Base-by-base conservation (phyloP, 1,284 basidiomycete genomes). In the Cutaneotrichosporon dermatis region DNA sequence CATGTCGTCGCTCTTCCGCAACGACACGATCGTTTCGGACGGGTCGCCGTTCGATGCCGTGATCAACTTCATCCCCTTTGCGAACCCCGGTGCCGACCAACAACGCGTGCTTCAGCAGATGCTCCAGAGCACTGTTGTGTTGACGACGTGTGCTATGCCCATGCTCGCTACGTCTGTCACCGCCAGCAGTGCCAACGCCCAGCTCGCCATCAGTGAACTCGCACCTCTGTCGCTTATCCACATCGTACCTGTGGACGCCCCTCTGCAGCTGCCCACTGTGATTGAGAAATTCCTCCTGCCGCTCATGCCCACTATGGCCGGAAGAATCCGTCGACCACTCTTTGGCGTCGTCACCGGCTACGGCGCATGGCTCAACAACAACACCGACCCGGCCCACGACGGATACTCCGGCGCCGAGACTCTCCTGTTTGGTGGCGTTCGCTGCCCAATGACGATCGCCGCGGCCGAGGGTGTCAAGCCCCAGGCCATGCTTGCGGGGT, bases 251-350 rank as follows among this genome's bases (percentile, higher is more conserved):
- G 41, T 59, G 12, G 58, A 64, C 16, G 63, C 68, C 6, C 69
- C 71, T 5, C 54, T 60, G 4, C 61, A 68, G n/a, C 56, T 76
- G 1, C 69, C 70, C 1, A 60, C 62, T 3, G 67, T 74, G 33
- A 66, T 76, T 49, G 72, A 75, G 51, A 67, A 60, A 36, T 74
- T 73, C 67, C 62, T 75, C 8, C 54, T 73, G 5, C 68, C 69
- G 0, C 58, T 73, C 43, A 51, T 67, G 1, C 63, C 65, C 7
- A 55, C 59, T 1, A 50, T 63, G 51, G 42, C 45, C 6, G 6
- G 33, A 25, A 58, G 67, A 15, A 62, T 65, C 13, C 54, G 59
- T 8, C 60, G 65, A 13, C 58, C 67, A 10, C 44, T 71, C 6
- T 68, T 68, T 48, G 64, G 64, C 2, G 61, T 57, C 54, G 60